Evolutionary conservation across 805 yeast genomes (phyloP), one percentile per base, ranked within the genome.

Genomic region (Candida dajiaensis): DNA sequence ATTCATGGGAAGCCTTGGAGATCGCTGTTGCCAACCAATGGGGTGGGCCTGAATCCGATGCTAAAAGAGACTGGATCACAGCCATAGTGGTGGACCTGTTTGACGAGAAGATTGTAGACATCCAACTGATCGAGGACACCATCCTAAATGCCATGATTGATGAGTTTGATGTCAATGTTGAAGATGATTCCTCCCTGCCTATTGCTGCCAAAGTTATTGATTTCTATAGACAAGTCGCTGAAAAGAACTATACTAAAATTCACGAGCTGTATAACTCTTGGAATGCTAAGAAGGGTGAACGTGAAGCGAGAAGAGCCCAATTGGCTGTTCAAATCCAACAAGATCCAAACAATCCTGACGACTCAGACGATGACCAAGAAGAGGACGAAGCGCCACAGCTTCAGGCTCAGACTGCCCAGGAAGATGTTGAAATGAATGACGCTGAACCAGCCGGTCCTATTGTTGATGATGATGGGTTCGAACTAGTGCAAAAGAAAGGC

Each of bases 391-490:
- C 59, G 11, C 64, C 64, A 7, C 57, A 53, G 3, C 37, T 52
- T 16, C 39, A 40, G 2, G 45, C 46, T 1, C 48, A 51, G 2
- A 59, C 54, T 2, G 72, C 61, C 11, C 58, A 58, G 5, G 69
- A 59, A 38, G 74, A 65, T 6, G 69, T 64, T 33, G 72, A 68
- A 36, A 66, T 64, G 61, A 73, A 59, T 25, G 72, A 63, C 18
- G 68, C 62, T 15, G 52, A 55, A 12, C 20, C 36, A 4, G 66
- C 65, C 26, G 85, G 74, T 11, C 95, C 96, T 2, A 62, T 85
- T 10, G 74, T 92, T 9, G 98, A 92, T 61, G 98, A 92, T 29
- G 98, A 92, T 61, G 99, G 98, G 1, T 92, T 92, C 60, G 94
- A 89, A 56, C 66, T 89, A 50, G 97, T 92, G 4, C 89, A 82